phyloP scores from a whole-genome alignment of 2,329 filamentous ascomycete genomes.

The Macrophomina pseudophaseolina region DNA sequence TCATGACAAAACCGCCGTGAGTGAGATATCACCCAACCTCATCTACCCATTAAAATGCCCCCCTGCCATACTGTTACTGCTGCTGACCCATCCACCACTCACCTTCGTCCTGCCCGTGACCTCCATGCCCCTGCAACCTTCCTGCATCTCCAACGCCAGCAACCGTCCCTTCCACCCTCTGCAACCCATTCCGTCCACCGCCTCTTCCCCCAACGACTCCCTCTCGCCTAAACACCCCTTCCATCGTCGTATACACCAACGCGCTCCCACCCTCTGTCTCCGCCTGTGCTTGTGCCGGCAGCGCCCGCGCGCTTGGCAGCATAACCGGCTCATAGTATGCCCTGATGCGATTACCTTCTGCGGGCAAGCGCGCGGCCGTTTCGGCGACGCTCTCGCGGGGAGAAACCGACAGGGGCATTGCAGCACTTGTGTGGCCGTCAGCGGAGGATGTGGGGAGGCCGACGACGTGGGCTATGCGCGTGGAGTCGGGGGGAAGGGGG shows the following conservation, averaged over 20 bases:
- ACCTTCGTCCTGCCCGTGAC: background rate
- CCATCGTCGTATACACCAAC: background rate
- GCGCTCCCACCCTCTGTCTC: background rate
- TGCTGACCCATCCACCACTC: background rate
- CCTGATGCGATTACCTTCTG: background rate
- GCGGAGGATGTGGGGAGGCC: background rate
- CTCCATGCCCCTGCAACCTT: background rate
- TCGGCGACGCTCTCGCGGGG: background rate
- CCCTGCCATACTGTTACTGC: background rate
- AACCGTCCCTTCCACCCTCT: too few relatives aligned
- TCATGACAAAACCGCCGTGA: background rate
- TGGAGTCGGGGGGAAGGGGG: background rate
- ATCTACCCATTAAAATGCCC: conserved; percentile 2
- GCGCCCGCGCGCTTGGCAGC: background rate
- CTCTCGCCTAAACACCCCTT: background rate
- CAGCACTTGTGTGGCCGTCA: conserved; percentile 25
- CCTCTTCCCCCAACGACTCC: background rate
- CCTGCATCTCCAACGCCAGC: background rate
- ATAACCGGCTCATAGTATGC: conserved; percentile 13
- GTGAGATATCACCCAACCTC: background rate
- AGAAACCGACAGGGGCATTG: conserved; percentile 30
- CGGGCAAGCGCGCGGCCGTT: background rate
- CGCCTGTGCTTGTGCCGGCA: background rate
- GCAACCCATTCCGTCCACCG: background rate
- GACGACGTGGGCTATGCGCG: conserved; percentile 11